A percentile compares a stretch with the other conserved stretches of the same genome.
phyloP scores from a whole-genome alignment of 2,329 filamentous ascomycete genomes.

The Cercospora sesami region DNA sequence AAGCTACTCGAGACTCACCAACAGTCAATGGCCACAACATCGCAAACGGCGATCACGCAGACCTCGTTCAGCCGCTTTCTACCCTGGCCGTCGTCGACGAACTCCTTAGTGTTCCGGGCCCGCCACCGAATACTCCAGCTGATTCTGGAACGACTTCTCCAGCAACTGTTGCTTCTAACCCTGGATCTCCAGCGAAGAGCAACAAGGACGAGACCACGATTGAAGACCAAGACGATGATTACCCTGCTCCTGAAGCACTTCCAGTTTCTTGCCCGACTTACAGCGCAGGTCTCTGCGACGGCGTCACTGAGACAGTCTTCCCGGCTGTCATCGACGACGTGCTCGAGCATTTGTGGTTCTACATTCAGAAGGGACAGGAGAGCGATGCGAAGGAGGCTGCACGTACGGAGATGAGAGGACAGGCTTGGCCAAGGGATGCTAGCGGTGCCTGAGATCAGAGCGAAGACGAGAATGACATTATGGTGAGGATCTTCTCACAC shows the following conservation, averaged over 20 bases:
- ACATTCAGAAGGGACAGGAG: slow-evolving; percentile 7
- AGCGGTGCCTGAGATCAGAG: not conserved
- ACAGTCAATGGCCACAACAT: not conserved
- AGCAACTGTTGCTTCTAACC: not conserved
- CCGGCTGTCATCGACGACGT: slow-evolving; percentile 25
- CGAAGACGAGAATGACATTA: not conserved
- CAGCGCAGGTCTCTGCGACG: slow-evolving; percentile 23
- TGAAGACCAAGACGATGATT: slow-evolving; percentile 1
- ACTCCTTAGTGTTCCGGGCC: not conserved
- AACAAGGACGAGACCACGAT: not conserved
- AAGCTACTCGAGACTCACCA: not conserved
- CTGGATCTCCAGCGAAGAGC: not conserved
- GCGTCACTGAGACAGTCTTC: slow-evolving; percentile 23
- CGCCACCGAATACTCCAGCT: not conserved
- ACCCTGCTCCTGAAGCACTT: not conserved
- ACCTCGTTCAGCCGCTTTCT: not conserved
- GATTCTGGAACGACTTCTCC: slow-evolving; percentile 1
- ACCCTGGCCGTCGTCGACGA: not conserved
- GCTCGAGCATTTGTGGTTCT: slow-evolving; percentile 20
- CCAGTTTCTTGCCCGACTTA: slow-evolving; percentile 22
- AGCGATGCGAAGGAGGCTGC: not conserved
- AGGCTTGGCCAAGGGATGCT: not conserved
- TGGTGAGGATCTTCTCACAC: not conserved
- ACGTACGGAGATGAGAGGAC: not conserved
- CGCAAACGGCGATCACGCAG: not conserved